Percentiles rank a stretch among this genome's conserved stretches.
Evolutionary conservation across 2,329 filamentous ascomycete species (phyloP).

Genomic region (Hypoxylon sp.): DNA sequence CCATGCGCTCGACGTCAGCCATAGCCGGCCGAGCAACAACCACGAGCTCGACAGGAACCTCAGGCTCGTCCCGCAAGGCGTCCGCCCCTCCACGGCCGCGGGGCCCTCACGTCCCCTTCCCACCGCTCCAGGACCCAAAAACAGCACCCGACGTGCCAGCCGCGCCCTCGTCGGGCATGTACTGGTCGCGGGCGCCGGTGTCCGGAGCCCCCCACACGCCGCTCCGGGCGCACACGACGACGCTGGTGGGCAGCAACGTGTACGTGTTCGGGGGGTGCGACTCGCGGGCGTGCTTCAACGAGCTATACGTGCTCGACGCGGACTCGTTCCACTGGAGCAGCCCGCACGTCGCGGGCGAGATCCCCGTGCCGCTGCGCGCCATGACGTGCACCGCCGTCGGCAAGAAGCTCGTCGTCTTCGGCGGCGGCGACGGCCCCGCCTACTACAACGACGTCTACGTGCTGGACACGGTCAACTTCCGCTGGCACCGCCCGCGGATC

Average conservation of each 20-base stretch:
- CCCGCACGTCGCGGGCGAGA: constrained; percentile 75
- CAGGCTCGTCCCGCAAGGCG: constrained; percentile 44
- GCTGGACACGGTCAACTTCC: constrained; percentile 78
- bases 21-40: constrained; percentile 56
- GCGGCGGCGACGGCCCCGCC: constrained; percentile 77
- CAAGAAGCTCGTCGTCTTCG: constrained; percentile 79
- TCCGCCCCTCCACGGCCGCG: constrained; percentile 51
- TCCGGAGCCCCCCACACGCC: constrained; percentile 73
- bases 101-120: constrained; percentile 65
- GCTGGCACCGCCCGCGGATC: constrained; percentile 75
- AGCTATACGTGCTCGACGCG: constrained; percentile 77
- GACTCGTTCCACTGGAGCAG: constrained; percentile 79
- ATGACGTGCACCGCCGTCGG: constrained; percentile 81
- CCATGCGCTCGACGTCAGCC: constrained; percentile 68
- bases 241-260: constrained; percentile 75
- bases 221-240: constrained; percentile 76
- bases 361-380: constrained; percentile 75
- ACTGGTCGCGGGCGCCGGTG: constrained; percentile 77
- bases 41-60: constrained; percentile 41
- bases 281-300: constrained; percentile 76
- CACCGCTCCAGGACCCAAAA: constrained; percentile 69
- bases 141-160: constrained; percentile 72
- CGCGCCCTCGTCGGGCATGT: constrained; percentile 79
- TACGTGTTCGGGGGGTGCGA: constrained; percentile 80
- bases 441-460: constrained; percentile 82